Conservation (phyloP, 768 basidiomycete genomes). For the Leccinum imitatum region DNA sequence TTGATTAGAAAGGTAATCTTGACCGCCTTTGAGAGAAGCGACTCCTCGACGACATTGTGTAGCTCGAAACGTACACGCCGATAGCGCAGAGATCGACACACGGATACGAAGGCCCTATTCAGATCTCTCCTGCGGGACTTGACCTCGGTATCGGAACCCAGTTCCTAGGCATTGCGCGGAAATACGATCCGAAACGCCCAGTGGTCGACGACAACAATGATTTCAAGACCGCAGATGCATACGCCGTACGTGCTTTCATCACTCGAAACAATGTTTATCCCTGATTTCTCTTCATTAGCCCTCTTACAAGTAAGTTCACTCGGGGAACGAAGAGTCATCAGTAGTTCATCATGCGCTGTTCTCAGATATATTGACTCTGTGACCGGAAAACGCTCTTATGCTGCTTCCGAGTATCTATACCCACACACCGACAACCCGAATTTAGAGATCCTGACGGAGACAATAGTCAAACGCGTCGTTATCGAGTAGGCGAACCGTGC, state of each 20-base stretch:
- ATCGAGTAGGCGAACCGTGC: background rate
- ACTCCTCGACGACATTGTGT: conserved; percentile 44
- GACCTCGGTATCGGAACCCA: conserved; percentile 33
- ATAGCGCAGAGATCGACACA: conserved; percentile 34
- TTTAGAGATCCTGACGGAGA: conserved; percentile 1
- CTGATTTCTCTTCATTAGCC: conserved; percentile 8
- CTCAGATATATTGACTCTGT: conserved; percentile 3
- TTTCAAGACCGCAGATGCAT: conserved; percentile 33
- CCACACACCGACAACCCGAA: background rate
- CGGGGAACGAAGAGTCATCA: background rate
- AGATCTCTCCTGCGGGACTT: conserved; percentile 17
- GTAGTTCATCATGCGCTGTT: background rate
- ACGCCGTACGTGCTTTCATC: conserved; percentile 21
- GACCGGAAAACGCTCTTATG: conserved; percentile 6
- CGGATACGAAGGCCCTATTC: conserved; percentile 35
- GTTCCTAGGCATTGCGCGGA: conserved; percentile 45
- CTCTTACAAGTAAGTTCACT: conserved; percentile 17
- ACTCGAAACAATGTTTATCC: background rate
- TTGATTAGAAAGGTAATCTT: conserved; percentile 53
- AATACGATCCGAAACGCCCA: conserved; percentile 48
- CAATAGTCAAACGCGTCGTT: conserved; percentile 5
- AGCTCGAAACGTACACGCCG: conserved; percentile 39
- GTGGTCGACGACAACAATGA: conserved; percentile 48
- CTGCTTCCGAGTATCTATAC: conserved; percentile 4
- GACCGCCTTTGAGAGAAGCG: background rate